Conservation (phyloP, 768 basidiomycete genomes). For the Termitomyces sp. region DNA sequence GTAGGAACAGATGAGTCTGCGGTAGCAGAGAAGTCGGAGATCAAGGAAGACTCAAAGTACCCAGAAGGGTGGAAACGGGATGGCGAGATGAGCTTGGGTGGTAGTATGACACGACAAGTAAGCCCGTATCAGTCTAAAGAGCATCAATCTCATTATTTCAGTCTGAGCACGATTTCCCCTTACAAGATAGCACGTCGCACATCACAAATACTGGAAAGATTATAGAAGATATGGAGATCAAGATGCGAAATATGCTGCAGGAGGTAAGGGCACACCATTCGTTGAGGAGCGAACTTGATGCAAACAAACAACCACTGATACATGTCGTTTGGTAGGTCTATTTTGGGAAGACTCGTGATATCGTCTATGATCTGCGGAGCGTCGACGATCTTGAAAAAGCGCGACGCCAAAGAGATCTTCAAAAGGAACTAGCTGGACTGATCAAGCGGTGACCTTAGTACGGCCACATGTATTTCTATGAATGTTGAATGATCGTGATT, state of each 20-base stretch:
- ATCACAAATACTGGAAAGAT: conserved; percentile 91
- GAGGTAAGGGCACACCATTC: conserved; percentile 43
- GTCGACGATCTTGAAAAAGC: conserved; percentile 82
- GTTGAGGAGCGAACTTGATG: neutral
- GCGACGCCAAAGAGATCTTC: conserved; percentile 74
- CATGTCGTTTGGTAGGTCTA: conserved; percentile 53
- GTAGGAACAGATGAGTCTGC: conserved; percentile 30
- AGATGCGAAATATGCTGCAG: conserved; percentile 93
- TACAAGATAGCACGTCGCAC: conserved; percentile 79
- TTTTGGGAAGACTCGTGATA: conserved; percentile 95
- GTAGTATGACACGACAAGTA: conserved; percentile 97
- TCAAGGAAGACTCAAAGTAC: conserved; percentile 30
- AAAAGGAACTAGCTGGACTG: conserved; percentile 86
- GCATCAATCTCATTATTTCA: conserved; percentile 21
- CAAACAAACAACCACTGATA: neutral
- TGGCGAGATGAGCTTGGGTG: conserved; percentile 82
- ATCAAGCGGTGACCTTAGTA: conserved; percentile 53
- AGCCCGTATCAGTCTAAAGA: conserved; percentile 18
- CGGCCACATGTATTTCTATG: neutral
- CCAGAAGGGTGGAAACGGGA: conserved; percentile 49
- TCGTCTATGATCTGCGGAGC: conserved; percentile 88
- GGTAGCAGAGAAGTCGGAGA: conserved; percentile 19
- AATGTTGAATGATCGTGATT: neutral
- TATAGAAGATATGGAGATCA: conserved; percentile 99
- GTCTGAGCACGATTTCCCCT: conserved; percentile 83